Conservation (phyloP, 2,329 filamentous ascomycete genomes). For the Aspergillus japonicus region DNA sequence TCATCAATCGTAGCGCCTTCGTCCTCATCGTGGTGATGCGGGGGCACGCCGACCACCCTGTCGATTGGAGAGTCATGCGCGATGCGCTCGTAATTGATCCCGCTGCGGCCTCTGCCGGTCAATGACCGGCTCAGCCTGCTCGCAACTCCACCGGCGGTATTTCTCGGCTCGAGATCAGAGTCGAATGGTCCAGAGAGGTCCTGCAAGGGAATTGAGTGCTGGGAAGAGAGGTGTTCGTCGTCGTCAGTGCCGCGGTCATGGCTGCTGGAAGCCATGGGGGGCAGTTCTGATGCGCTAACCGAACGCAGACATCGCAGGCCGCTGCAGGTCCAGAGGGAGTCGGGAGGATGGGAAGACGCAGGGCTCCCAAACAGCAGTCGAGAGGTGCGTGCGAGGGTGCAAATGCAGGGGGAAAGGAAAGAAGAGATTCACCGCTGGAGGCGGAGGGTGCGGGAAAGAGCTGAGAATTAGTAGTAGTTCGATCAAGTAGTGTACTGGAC, state of each 20-base stretch:
- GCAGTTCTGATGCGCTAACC: conserved; percentile 35
- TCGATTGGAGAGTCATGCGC: conserved; percentile 51
- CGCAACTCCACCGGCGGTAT: conserved; percentile 32
- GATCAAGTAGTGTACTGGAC: background rate
- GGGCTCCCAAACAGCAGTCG: conserved; percentile 1
- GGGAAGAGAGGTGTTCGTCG: conserved; percentile 26
- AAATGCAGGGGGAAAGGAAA: conserved; percentile 3
- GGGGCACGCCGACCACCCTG: conserved; percentile 21
- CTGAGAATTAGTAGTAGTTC: background rate
- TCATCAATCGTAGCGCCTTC: conserved; percentile 37
- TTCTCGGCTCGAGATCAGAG: conserved; percentile 32
- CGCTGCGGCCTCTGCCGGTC: conserved; percentile 40
- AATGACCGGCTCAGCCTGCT: conserved; percentile 46
- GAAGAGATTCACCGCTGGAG: background rate
- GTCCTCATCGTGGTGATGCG: conserved; percentile 25
- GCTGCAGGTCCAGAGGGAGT: conserved; percentile 8
- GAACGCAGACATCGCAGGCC: conserved; percentile 41
- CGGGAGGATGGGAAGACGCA: conserved; percentile 5
- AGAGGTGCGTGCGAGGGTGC: background rate
- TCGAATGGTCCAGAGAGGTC: conserved; percentile 52
- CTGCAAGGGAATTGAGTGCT: conserved; percentile 68
- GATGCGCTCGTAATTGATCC: conserved; percentile 54
- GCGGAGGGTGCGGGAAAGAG: background rate
- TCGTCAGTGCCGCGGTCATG: conserved; percentile 31
- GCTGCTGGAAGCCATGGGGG: conserved; percentile 43